Evolutionary conservation across 805 yeast species (phyloP).

Genomic region (Kluyveromyces siamensis): DNA sequence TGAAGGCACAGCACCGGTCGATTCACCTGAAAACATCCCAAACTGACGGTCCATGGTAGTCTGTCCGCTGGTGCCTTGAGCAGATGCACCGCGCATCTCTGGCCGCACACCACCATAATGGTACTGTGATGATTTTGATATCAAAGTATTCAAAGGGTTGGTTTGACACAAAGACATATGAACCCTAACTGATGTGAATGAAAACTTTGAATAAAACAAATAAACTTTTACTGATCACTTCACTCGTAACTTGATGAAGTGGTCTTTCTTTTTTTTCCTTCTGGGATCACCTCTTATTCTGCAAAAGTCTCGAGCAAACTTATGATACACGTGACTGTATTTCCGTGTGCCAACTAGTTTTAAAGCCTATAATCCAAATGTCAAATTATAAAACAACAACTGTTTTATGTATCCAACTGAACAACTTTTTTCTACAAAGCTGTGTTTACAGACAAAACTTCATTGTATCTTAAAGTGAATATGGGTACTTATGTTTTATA

Average conservation of each 20-base stretch:
- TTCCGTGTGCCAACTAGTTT: background rate
- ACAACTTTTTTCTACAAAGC: too few relatives aligned
- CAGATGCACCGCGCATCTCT: background rate
- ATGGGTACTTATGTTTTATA: background rate
- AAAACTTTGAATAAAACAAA: too few relatives aligned
- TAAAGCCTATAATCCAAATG: too few relatives aligned
- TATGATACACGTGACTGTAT: background rate
- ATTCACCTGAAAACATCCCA: background rate
- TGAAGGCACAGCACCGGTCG: background rate
- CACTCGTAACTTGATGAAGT: background rate
- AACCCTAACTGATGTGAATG: background rate
- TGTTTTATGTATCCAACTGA: too few relatives aligned
- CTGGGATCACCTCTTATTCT: background rate
- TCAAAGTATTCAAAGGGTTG: constrained; percentile 16
- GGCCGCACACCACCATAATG: background rate
- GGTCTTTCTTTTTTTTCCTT: background rate
- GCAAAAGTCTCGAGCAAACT: background rate
- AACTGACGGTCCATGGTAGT: background rate
- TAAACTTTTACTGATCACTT: too few relatives aligned
- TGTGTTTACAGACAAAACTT: too few relatives aligned
- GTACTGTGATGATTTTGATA: constrained; percentile 4
- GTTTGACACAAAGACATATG: constrained; percentile 9
- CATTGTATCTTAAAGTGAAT: too few relatives aligned
- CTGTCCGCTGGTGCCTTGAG: background rate
- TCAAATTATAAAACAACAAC: too few relatives aligned